A percentile compares a stretch with the other conserved stretches of the same genome.
Conservation (phyloP, 768 basidiomycete species). For the Boletales sp. region DNA sequence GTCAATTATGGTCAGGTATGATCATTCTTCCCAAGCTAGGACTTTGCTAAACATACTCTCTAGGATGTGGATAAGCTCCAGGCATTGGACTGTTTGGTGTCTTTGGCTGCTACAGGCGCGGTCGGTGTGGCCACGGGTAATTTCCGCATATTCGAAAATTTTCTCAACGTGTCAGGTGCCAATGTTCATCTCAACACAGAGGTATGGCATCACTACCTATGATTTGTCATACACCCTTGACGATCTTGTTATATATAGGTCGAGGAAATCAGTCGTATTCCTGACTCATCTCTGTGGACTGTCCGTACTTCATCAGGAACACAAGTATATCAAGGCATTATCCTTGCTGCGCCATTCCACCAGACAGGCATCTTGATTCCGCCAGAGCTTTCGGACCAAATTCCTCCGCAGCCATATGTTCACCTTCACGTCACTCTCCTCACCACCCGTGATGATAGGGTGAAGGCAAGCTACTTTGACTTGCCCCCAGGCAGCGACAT, state of each 20-base stretch:
- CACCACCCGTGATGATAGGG: constrained; percentile 62
- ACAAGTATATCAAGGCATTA: constrained; percentile 63
- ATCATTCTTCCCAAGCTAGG: neutral
- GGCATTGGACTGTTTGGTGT: constrained; percentile 66
- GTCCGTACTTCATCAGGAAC: constrained; percentile 47
- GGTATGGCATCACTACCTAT: constrained; percentile 34
- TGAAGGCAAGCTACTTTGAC: constrained; percentile 69
- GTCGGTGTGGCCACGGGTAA: constrained; percentile 74
- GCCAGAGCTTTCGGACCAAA: constrained; percentile 41
- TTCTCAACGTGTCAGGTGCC: constrained; percentile 68
- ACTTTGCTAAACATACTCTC: constrained; percentile 1
- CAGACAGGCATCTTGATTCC: constrained; percentile 57
- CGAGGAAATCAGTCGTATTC: constrained; percentile 43
- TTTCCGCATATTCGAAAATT: constrained; percentile 78
- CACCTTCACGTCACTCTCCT: constrained; percentile 87
- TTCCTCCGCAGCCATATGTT: constrained; percentile 74
- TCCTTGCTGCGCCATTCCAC: constrained; percentile 86
- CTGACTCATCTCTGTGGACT: constrained; percentile 48
- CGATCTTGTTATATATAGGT: constrained; percentile 38
- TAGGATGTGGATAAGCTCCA: constrained; percentile 72
- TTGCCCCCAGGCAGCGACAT: constrained; percentile 40
- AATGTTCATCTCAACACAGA: constrained; percentile 66
- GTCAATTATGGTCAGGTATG: constrained; percentile 80
- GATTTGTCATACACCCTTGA: neutral
- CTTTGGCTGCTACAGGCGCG: constrained; percentile 71